These are phyloP conservation scores for Fusarium virguliforme DNA, from an alignment of 2,329 filamentous ascomycete species.

Conservation along the genomic window DNA sequence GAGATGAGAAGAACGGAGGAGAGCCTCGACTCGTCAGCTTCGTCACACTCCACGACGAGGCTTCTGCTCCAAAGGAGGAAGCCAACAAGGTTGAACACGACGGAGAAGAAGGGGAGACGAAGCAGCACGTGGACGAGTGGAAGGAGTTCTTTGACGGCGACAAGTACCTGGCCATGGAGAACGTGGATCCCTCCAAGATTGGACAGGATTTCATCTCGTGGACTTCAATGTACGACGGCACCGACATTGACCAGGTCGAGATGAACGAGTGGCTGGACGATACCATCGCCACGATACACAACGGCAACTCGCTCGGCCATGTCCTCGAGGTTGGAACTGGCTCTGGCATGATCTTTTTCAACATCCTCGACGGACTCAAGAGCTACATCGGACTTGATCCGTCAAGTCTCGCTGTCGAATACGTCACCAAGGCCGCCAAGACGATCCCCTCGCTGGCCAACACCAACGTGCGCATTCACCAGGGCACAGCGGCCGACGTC, in stretches of 20 bases:
- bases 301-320: slow-evolving; percentile 1
- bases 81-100: neutral
- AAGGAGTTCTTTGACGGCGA: slow-evolving; percentile 29
- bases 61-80: neutral
- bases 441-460: slow-evolving; percentile 11
- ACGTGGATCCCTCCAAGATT: slow-evolving; percentile 21
- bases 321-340: slow-evolving; percentile 49
- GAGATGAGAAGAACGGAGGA: slow-evolving; percentile 33
- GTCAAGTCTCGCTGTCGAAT: slow-evolving; percentile 3
- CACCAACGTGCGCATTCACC: neutral
- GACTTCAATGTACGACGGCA: slow-evolving; percentile 50
- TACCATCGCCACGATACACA: slow-evolving; percentile 36
- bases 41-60: neutral
- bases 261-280: slow-evolving; percentile 52
- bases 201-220: slow-evolving; percentile 49
- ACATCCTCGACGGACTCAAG: slow-evolving; percentile 30
- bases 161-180: slow-evolving; percentile 34
- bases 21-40: slow-evolving; percentile 26
- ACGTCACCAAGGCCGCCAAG: slow-evolving; percentile 10
- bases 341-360: slow-evolving; percentile 51
- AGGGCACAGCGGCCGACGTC: neutral
- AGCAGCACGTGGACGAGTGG: slow-evolving; percentile 10
- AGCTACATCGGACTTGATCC: slow-evolving; percentile 50
- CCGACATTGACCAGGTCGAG: slow-evolving; percentile 25
- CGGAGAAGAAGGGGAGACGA: neutral